A percentile compares a stretch with the other conserved stretches of the same genome.
phyloP scores from a whole-genome alignment of 192 early-diverging fungal species.

The Coemansia sp. region DNA sequence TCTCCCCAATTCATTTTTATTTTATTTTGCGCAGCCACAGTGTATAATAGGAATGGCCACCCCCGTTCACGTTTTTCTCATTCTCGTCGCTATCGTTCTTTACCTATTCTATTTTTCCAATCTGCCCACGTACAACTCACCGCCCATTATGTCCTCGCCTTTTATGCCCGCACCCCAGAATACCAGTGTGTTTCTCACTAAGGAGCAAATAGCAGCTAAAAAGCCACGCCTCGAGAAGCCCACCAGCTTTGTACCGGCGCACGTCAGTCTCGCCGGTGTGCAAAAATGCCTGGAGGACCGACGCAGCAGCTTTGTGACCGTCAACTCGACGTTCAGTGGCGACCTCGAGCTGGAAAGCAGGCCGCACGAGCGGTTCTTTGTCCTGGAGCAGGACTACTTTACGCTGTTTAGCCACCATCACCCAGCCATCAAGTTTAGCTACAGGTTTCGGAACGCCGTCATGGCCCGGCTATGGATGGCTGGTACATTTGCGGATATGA shows the following conservation, averaged over 20 bases:
- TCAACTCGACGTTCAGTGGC: background rate
- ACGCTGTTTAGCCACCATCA: background rate
- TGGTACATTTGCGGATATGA: background rate
- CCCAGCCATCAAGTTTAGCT: background rate
- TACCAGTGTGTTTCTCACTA: too few species aligned
- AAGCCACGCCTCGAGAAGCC: background rate
- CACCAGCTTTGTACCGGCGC: background rate
- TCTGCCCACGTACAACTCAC: background rate
- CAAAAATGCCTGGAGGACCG: background rate
- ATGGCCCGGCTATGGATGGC: background rate
- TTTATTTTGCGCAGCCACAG: too few species aligned
- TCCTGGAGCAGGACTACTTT: background rate
- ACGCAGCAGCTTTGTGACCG: background rate
- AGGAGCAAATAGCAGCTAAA: background rate
- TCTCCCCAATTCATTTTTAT: too few species aligned
- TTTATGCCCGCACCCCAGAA: background rate
- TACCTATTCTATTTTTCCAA: background rate
- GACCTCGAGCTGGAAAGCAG: background rate
- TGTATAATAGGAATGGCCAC: background rate
- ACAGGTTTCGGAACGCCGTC: conserved; percentile 1
- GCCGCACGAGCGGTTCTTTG: background rate
- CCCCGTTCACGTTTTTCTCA: background rate
- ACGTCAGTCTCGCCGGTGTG: background rate
- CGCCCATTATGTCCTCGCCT: too few species aligned
- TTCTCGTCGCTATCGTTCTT: background rate